Evolutionary conservation across 1,284 basidiomycete species (phyloP), one percentile per base, ranked within the genome.

Genomic region (Psilocybe mexicana): DNA sequence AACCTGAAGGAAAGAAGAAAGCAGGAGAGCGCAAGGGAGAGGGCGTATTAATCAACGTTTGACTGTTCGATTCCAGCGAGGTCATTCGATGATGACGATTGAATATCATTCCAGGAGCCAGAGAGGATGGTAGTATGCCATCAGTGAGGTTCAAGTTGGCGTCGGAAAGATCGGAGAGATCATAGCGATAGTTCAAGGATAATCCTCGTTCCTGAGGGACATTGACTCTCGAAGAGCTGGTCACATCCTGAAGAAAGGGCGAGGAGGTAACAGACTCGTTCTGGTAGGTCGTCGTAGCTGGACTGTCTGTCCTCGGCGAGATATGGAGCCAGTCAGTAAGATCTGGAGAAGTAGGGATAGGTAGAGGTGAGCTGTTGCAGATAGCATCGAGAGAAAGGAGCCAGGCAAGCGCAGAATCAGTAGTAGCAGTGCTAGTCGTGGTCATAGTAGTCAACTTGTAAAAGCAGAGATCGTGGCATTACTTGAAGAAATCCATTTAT

Each of bases 291-390:
- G 43, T 28, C 49, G 47, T 40, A 4, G 52, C 30, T 43, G 60
- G 55, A 26, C 57, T 59, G 42, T 56, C 50, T 18, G 54, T 54
- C 35, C 52, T 55, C 35, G 67, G 64, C 35, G 68, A 68, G 43
- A 65, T 56, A 44, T 65, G 63, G n/a, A 68, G 60, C 68, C 68
- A 68, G 59, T 68, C 65, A 64, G 65, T 64, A 63, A 67, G 57
- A 50, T 65, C 56, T 43, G 63, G 59, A 56, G 61, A 61, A 43
- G 62, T 57, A 49, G 62, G 60, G 10, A 54, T 59, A 28, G 60
- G 58, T 23, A 60, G 38, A 11, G 65, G 62, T 48, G 64, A 65
- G 55, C 61, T 67, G 28, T 62, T 61, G 54, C 63, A 63, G 14
- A 61, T 62, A 35, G 65, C 61, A 58, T 61, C 55, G 10, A 65